Base-by-base conservation (phyloP, 306 rosid genomes). In the Mimosa pudica region DNA sequence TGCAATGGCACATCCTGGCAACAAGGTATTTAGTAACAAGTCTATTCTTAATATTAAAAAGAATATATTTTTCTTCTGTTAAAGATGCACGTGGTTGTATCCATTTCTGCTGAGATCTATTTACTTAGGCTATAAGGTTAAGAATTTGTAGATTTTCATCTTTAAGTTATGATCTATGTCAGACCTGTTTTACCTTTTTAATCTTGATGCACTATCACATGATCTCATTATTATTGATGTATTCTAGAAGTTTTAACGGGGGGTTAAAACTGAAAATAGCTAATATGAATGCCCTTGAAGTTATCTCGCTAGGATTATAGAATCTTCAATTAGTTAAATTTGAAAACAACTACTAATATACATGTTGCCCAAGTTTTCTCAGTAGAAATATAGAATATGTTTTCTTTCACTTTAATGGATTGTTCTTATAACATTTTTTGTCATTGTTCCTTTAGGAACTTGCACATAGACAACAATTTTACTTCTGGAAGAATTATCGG, bases 1-100 rank as follows among this genome's bases (percentile, higher is more conserved):
- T 83, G 98, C 98, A 83, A 95, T 95, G 98, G 98, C 98, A 45
- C 97, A 95, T 88, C 98, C 98, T 76, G 89, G 52, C 67, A 93
- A 86, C 82, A 95, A 95, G 96, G 99, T 95, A 55, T 47, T 13
- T 10, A 8, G 11, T 17, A 55, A n/a, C 10, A n/a, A 7, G 10
- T 63, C 71, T 62, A 44, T 24, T 80, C 74, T 58, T 54, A 52
- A 49, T 51, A 58, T 13, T 46, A 4, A 3, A 47, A 55, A 55
- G 16, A 6, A 17, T 55, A 3, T 5, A 0, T 17, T 57, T 57
- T 57, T 57, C 61, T 18, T 8, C 30, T 8, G 12, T 57, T 30
- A 18, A 57, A 57, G 63, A 57, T 57, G 1, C 33, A 57, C n/a
- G 32, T 44, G 71, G 52, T 46, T 62, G 60, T 24, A 7, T 18